A percentile compares a stretch with the other conserved stretches of the same genome.
These are phyloP conservation scores for Strigomonas culicis DNA, from an alignment of 208 protist genomes.

Conservation along the genomic window DNA sequence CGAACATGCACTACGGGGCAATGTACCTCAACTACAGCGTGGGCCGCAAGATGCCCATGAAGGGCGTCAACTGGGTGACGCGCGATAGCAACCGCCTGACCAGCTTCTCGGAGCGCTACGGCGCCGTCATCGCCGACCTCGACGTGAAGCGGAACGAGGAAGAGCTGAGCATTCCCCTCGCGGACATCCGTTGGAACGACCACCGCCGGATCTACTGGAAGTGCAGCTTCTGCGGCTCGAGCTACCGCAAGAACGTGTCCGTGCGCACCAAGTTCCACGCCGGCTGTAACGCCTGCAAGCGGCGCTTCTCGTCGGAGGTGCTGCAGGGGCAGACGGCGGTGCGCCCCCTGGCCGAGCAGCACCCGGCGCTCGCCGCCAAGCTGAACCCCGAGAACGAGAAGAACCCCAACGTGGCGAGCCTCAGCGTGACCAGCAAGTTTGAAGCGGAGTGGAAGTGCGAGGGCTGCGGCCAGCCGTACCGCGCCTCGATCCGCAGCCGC, in stretches of 20 bases:
- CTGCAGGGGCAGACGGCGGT: slow-evolving; percentile 41
- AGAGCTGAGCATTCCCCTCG: slow-evolving; percentile 65
- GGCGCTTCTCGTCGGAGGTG: slow-evolving; percentile 67
- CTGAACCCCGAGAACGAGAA: slow-evolving; percentile 44
- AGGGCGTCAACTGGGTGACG: slow-evolving; percentile 85
- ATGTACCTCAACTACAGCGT: slow-evolving; percentile 86
- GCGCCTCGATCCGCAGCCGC: slow-evolving; percentile 67
- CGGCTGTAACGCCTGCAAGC: slow-evolving; percentile 73
- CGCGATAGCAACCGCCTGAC: slow-evolving; percentile 80
- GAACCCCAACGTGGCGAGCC: slow-evolving; percentile 44
- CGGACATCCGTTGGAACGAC: slow-evolving; percentile 83
- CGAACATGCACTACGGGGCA: slow-evolving; percentile 87
- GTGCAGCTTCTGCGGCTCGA: slow-evolving; percentile 71
- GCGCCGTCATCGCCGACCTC: slow-evolving; percentile 65
- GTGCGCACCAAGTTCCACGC: slow-evolving; percentile 82
- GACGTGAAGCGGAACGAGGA: slow-evolving; percentile 77
- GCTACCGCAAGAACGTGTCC: slow-evolving; percentile 79
- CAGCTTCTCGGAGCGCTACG: slow-evolving; percentile 74
- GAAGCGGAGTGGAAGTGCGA: slow-evolving; percentile 68
- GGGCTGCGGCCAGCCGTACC: slow-evolving; percentile 51
- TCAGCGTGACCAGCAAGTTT: slow-evolving; percentile 71
- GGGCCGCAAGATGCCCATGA: slow-evolving; percentile 72
- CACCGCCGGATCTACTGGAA: slow-evolving; percentile 83
- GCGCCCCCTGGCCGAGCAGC: slow-evolving; percentile 19
- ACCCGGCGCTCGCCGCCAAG: slow-evolving; percentile 43